Evolutionary conservation across 108 stramenopile genomes (phyloP), one percentile per base, ranked within the genome.

Genomic region (Fistulifera pelliculosa): DNA sequence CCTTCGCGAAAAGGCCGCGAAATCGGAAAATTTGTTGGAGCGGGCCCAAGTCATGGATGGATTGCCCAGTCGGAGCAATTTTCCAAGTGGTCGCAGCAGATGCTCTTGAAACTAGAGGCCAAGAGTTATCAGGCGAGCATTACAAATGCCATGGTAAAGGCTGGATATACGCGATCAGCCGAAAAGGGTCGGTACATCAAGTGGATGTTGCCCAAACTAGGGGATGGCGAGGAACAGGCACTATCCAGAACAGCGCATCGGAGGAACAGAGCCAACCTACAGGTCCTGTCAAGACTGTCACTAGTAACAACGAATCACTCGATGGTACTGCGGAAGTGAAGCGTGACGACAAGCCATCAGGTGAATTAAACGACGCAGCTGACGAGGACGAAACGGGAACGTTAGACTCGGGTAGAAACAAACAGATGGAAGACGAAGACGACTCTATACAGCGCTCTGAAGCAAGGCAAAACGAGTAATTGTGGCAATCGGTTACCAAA

Each of bases 21-120:
- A 50, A 17, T 54, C 44, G 23, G 79, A 75, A 1, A 11, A 45
- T 21, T 17, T 17, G 12, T 69, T 81, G 11, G 49, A 74, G 13
- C 70, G 75, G 10, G 49, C 53, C 16, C 62, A 70, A 19, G 52
- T 81, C 40, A 71, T 81, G 72, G 61, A 65, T 81, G 80, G 80
- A 75, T 81, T 39, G 45, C 61, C 17, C 27, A 60, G n/a, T 63
- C 63, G 5, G 28, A 54, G 14, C 48, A 51, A 21, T 81, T 68
- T 41, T 48, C 17, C 2, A 41, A 56, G 25, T 81, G 72, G 70
- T 71, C 74, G 12, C n/a, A 52, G 22, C 68, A 73, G 27, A 69
- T 81, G 62, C 47, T 68, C 19, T 51, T 49, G 44, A 81, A 77
- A 49, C 60, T 81, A 69, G 80, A 81, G 42, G 49, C 58, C 6